Percentiles rank a stretch among this genome's conserved stretches.
These are phyloP conservation scores for Xylariaceae sp. DNA, from an alignment of 2,329 filamentous ascomycete species.

Conservation along the genomic window DNA sequence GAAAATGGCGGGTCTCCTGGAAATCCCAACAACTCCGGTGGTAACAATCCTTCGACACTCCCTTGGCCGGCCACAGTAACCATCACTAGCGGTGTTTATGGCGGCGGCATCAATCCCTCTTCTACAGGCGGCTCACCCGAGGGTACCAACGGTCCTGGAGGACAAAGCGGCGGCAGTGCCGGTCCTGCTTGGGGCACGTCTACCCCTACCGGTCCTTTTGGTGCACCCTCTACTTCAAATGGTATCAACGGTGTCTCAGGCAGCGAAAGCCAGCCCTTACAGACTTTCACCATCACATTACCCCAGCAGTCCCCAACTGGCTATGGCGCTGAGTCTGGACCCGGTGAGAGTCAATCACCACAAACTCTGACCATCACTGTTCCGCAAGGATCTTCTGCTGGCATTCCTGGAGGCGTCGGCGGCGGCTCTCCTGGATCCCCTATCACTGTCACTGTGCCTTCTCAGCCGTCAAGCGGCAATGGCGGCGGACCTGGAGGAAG, in stretches of 20 bases:
- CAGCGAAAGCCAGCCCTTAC: slow-evolving; percentile 16
- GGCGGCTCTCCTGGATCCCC: slow-evolving; percentile 9
- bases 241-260: slow-evolving; percentile 15
- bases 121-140: slow-evolving; percentile 9
- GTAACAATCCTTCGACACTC: slow-evolving; percentile 7
- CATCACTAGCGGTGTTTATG: slow-evolving; percentile 9
- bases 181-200: slow-evolving; percentile 21
- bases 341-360: neutral
- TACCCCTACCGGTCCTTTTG: slow-evolving; percentile 9
- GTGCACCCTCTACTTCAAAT: slow-evolving; percentile 16
- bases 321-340: slow-evolving; percentile 3
- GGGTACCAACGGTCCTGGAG: slow-evolving; percentile 17
- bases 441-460: slow-evolving; percentile 15
- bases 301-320: slow-evolving; percentile 16
- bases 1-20: slow-evolving; percentile 5
- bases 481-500: slow-evolving; percentile 6
- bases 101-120: slow-evolving; percentile 5
- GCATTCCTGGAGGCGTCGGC: slow-evolving; percentile 5
- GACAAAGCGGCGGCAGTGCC: slow-evolving; percentile 17
- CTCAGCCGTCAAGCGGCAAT: slow-evolving; percentile 5
- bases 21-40: slow-evolving; percentile 8
- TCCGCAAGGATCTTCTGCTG: slow-evolving; percentile 3
- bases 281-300: slow-evolving; percentile 27
- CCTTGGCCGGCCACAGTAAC: slow-evolving; percentile 14
- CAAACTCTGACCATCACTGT: slow-evolving; percentile 13